phyloP scores from a whole-genome alignment of 768 basidiomycete genomes.

The Panus rudis region DNA sequence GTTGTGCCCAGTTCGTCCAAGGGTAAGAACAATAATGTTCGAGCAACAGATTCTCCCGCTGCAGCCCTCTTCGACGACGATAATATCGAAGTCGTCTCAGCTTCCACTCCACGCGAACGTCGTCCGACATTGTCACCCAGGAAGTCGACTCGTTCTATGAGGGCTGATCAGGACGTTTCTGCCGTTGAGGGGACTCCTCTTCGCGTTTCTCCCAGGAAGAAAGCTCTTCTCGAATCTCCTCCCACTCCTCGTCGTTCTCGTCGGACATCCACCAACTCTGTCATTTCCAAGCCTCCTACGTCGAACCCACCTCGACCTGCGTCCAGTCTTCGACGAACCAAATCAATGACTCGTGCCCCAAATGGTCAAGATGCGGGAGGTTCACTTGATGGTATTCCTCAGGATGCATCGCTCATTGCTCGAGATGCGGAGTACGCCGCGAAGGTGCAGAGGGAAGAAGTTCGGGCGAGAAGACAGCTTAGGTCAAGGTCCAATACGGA shows the following conservation, averaged over 20 bases:
- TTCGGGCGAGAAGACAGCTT: slow-evolving; percentile 19
- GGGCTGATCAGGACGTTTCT: not conserved
- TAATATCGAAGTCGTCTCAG: slow-evolving; percentile 17
- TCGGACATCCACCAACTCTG: no score
- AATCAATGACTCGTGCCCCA: no score
- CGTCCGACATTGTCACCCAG: no score
- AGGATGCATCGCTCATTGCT: no score
- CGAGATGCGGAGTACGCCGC: slow-evolving; percentile 24
- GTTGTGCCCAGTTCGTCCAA: not conserved
- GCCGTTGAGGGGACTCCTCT: not conserved
- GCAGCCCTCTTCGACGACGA: slow-evolving; percentile 26
- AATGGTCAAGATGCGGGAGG: no score
- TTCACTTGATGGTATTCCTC: no score
- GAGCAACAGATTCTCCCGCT: slow-evolving; percentile 13
- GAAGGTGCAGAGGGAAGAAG: slow-evolving; percentile 23
- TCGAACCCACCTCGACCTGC: no score
- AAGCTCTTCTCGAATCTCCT: not conserved
- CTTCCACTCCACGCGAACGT: no score
- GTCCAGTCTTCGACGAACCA: no score
- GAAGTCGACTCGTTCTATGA: no score
- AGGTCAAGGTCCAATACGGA: slow-evolving; percentile 25
- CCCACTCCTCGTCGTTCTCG: not conserved
- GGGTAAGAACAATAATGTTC: no score
- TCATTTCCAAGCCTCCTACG: no score
- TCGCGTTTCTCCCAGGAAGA: not conserved